A percentile compares a stretch with the other conserved stretches of the same genome.
Conservation (phyloP, 805 yeast species). For the Wickerhamiella parazyma region DNA sequence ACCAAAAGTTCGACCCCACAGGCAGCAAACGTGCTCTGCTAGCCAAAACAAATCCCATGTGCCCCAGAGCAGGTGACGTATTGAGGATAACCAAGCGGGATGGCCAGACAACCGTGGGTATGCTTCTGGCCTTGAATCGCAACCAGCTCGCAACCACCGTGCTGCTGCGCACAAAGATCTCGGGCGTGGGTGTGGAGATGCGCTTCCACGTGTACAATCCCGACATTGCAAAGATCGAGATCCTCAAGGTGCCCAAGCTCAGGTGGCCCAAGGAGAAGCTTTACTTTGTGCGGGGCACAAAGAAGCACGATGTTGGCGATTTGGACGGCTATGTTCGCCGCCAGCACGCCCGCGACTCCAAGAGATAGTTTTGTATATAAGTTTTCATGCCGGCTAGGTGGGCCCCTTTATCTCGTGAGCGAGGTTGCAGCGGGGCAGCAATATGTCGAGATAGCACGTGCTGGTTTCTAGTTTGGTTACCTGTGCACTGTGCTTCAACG, state of each 20-base stretch:
- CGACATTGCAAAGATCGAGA: constrained; percentile 57
- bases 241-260: constrained; percentile 56
- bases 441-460: no score
- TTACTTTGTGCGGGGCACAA: constrained; percentile 64
- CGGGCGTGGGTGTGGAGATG: constrained; percentile 74
- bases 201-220: constrained; percentile 75
- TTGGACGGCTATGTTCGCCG: constrained; percentile 25
- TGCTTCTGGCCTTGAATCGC: constrained; percentile 63
- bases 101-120: constrained; percentile 53
- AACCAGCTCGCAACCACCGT: constrained; percentile 59
- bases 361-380: constrained; percentile 1
- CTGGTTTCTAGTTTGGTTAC: no score
- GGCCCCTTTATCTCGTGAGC: no score
- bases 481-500: no score
- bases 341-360: constrained; percentile 17
- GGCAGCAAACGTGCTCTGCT: constrained; percentile 53
- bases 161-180: constrained; percentile 68
- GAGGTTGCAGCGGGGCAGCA: no score
- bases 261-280: constrained; percentile 74
- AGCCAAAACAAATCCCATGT: constrained; percentile 32
- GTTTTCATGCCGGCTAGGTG: no score
- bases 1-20: constrained; percentile 50
- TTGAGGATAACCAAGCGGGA: constrained; percentile 59
- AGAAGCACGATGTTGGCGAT: constrained; percentile 29
- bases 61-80: constrained; percentile 68